A percentile compares a stretch with the other conserved stretches of the same genome.
Conservation (phyloP, 768 basidiomycete species). For the Leccinum broughii region DNA sequence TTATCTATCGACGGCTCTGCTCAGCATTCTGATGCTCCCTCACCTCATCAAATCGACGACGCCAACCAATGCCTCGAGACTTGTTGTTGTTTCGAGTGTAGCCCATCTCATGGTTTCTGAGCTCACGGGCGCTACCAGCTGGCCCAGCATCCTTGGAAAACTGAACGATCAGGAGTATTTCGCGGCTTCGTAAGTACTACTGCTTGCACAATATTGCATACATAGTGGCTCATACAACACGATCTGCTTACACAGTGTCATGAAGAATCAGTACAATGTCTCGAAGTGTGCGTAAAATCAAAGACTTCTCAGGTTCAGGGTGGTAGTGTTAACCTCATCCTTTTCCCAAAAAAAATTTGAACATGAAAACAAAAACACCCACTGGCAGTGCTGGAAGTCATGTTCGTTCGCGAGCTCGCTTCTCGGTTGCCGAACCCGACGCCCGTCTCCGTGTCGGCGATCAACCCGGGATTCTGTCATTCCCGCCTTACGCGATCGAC, state of each 20-base stretch:
- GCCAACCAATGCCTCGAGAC: constrained; percentile 22
- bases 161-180: constrained; percentile 32
- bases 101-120: constrained; percentile 20
- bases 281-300: constrained; percentile 26
- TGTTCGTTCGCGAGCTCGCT: constrained; percentile 38
- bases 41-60: constrained; percentile 33
- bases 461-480: constrained; percentile 38
- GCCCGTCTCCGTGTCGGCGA: constrained; percentile 32
- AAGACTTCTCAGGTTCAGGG: background rate
- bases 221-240: background rate
- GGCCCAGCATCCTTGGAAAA: constrained; percentile 29
- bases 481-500: constrained; percentile 31
- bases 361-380: background rate
- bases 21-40: constrained; percentile 38
- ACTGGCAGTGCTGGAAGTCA: constrained; percentile 32
- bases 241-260: constrained; percentile 16
- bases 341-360: background rate
- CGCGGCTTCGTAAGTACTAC: constrained; percentile 23
- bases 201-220: no score
- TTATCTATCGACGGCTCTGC: constrained; percentile 36
- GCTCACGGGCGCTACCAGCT: constrained; percentile 11
- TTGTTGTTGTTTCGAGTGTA: constrained; percentile 35
- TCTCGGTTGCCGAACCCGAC: constrained; percentile 30
- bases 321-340: background rate
- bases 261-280: constrained; percentile 26